Base-by-base conservation (phyloP, 495 filamentous ascomycete genomes). In the Podospora appendiculata region DNA sequence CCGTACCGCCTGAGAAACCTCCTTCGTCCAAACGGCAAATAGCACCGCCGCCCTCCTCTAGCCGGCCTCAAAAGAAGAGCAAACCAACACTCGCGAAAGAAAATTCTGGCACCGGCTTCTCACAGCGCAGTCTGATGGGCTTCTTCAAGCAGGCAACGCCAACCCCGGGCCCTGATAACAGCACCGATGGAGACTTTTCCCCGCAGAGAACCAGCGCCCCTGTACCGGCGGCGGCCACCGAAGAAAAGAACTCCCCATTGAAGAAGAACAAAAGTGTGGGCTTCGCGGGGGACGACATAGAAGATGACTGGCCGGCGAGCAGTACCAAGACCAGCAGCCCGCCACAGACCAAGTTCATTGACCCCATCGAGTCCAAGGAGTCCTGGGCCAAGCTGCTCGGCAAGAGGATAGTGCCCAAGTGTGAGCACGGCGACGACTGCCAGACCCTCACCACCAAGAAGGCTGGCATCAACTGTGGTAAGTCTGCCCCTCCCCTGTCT, bases 391-490 rank as follows among this genome's bases (percentile, higher is more conserved):
- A 86, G 63, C 74, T 98, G 1, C 86, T 98, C 47, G 81, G 25
- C 25, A 90, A 89, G 61, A 81, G 84, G 48, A 68, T 74, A 1
- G 71, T 81, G 3, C 93, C 93, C 2, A 76, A 74, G 47, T 98
- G 93, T 65, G 90, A 95, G 33, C 93, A 98, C 62, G 74, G 80
- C 48, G 93, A 98, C 50, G 86, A 88, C 13, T 97, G 93, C 64
- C 83, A 88, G 47, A 87, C 74, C 47, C 57, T 90, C 34, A 77
- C 82, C 8, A 94, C 90, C 7, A 96, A 89, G 70, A 98, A 96
- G 60, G 76, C 84, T 0, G 93, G 93, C 3, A 67, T 85, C 47
- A 97, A 98, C 58, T 79, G 80, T 54, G 78, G 78, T 71, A 69
- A 54, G 71, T 63, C 44, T 36, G 7, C 17, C n/a, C 14, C 13